Evolutionary conservation across 73 alveolate species (phyloP), one percentile per base, ranked within the genome.

Genomic region (Paramecium sexaurelia): DNA sequence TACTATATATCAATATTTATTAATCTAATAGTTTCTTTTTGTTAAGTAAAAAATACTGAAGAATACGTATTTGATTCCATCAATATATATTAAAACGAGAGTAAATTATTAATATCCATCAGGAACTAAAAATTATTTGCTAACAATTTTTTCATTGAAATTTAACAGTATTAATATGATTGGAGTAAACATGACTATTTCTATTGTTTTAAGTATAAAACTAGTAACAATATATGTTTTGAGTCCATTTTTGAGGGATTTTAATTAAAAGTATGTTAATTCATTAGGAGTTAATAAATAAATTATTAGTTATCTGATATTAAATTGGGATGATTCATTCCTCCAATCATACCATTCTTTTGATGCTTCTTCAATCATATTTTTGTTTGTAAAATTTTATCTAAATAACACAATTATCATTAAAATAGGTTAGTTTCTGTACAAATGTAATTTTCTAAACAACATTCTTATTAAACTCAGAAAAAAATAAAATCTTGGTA

Each of bases 291-390:
- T 19, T 39, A 43, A 17, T 45, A 78, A 78, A 43, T 29, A 78
- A 19, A 37, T 17, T 2, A 40, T 2, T 13, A 78, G 55, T 13
- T 37, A 13, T 39, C 13, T 41, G 19, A 29, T 45, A 41, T 37
- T 33, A 24, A 29, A 78, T 24, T 11, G 35, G 19, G 43, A 78
- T 1, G 43, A 37, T 41, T 39, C 68, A 24, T 45, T 22, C 19
- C 73, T 6, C 90, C 90, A 78, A 45, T 78, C 75, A 78, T 78
- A 78, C 90, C 90, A 78, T 45, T 78, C 73, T 7, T 43, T 78
- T 41, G 40, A 24, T 41, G 90, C 90, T 78, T 78, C 90, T 26
- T 41, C 40, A 19, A 20, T 45, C 75, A 78, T 78, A 78, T 78
- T 39, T 19, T 13, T 20, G 11, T 17, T 27, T 2, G 90, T 78